Evolutionary conservation across 306 rosid genomes (phyloP), one percentile per base, ranked within the genome.

Genomic region (Fragaria nilgerrensis): DNA sequence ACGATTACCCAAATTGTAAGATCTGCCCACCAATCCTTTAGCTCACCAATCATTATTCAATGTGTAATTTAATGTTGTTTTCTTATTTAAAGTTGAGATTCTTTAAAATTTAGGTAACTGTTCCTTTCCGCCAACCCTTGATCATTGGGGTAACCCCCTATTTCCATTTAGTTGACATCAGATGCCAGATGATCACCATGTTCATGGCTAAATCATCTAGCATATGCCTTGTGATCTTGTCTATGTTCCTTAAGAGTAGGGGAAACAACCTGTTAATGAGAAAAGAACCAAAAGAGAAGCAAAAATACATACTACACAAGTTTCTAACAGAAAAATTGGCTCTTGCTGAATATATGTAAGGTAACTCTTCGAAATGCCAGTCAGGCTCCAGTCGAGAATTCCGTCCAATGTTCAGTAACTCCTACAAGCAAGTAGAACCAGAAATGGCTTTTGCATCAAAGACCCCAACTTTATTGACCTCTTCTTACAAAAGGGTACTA

Each of bases 391-490:
- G 8, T 20, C 8, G 50, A 55, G 47, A 53, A n/a, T 14, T 29
- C 23, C 14, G 44, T 73, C 8, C 66, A 73, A 20, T 41, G 17
- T 58, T 9, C 68, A 62, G 47, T 47, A 22, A 44, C 20, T 19
- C 9, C 61, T 62, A 11, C 56, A 23, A 75, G 67, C 66, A 68
- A 76, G 69, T 55, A 53, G 69, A 77, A 55, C 75, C 80, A 36
- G 61, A 32, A n/a, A 61, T 29, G 64, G 74, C 80, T 41, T 69
- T 76, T 78, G 56, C 13, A 79, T 83, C 68, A 74, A 89, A 87
- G 79, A 78, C 87, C 87, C 88, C 83, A 75, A 72, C 65, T 86
- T 87, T 82, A 88, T 90, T 88, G 74, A 76, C 82, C 85, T 75
- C 85, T 61, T 77, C 82, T 82, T 65, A 74, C 86, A 86, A 85